These are phyloP conservation scores for Kluyveromyces aestuarii DNA, from an alignment of 805 yeast genomes.

Conservation along the genomic window DNA sequence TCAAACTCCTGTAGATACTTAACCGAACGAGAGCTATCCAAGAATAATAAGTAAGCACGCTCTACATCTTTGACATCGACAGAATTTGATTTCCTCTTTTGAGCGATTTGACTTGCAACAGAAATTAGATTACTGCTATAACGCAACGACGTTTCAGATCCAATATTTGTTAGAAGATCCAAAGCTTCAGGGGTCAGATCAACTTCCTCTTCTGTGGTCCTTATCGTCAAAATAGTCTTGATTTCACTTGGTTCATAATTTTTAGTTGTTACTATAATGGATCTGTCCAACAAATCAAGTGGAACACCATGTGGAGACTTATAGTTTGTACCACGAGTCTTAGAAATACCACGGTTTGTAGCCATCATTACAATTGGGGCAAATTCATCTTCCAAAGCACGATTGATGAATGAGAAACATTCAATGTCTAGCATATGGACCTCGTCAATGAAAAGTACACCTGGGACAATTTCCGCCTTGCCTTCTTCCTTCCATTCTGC, in stretches of 20 bases:
- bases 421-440: conserved; percentile 98
- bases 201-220: conserved; percentile 92
- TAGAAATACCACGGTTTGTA: conserved; percentile 91
- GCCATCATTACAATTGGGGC: conserved; percentile 98
- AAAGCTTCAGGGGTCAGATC: conserved; percentile 75
- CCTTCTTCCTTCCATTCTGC: conserved; percentile 99
- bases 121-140: conserved; percentile 88
- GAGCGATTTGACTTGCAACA: conserved; percentile 79
- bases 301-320: conserved; percentile 98
- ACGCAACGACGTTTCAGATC: conserved; percentile 81
- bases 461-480: conserved; percentile 95
- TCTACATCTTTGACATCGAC: conserved; percentile 80
- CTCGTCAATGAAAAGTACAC: conserved; percentile 95
- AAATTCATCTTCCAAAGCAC: conserved; percentile 93
- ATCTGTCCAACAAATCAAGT: conserved; percentile 84
- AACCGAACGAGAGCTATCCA: conserved; percentile 86
- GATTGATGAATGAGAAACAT: conserved; percentile 86
- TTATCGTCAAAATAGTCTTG: conserved; percentile 72
- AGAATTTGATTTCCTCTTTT: conserved; percentile 56
- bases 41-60: conserved; percentile 75
- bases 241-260: conserved; percentile 76
- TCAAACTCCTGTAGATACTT: conserved; percentile 67
- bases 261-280: conserved; percentile 82
- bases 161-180: conserved; percentile 80
- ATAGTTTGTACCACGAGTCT: conserved; percentile 86